These are phyloP conservation scores for Leccinum variicolor DNA, from an alignment of 768 basidiomycete genomes.

Conservation along the genomic window DNA sequence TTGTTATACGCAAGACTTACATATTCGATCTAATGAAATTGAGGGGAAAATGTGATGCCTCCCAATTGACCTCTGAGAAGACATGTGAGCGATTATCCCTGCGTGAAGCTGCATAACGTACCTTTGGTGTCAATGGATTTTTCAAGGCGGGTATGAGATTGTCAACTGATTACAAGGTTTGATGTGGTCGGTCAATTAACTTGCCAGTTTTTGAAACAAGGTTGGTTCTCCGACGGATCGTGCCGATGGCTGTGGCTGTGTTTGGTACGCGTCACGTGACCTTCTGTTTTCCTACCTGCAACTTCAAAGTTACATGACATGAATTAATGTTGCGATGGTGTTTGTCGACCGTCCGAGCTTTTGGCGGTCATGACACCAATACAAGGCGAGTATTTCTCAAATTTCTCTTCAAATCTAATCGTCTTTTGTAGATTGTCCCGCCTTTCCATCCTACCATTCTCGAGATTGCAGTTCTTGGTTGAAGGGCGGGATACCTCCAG, in stretches of 20 bases:
- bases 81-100: not conserved
- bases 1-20: constrained; percentile 20
- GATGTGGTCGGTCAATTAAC: constrained; percentile 4
- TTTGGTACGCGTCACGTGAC: not conserved
- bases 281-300: not conserved
- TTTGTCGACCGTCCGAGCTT: constrained; percentile 47
- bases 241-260: constrained; percentile 7
- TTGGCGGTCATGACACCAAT: constrained; percentile 35
- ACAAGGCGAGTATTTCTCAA: constrained; percentile 19
- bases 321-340: constrained; percentile 76
- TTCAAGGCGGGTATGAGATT: constrained; percentile 66
- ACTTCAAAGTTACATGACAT: constrained; percentile 39
- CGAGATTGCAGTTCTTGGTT: not conserved
- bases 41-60: constrained; percentile 55
- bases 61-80: constrained; percentile 85
- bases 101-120: constrained; percentile 32
- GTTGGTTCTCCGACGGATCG: constrained; percentile 26
- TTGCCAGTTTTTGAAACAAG: constrained; percentile 28
- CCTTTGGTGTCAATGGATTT: constrained; percentile 91
- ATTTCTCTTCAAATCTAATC: not conserved
- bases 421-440: not conserved
- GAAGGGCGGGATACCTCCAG: too few relatives aligned
- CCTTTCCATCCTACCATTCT: not conserved
- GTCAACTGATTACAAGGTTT: constrained; percentile 26
- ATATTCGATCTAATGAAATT: constrained; percentile 21